Evolutionary conservation across 1,284 basidiomycete species (phyloP).

Genomic region (Cryptococcus sp.): DNA sequence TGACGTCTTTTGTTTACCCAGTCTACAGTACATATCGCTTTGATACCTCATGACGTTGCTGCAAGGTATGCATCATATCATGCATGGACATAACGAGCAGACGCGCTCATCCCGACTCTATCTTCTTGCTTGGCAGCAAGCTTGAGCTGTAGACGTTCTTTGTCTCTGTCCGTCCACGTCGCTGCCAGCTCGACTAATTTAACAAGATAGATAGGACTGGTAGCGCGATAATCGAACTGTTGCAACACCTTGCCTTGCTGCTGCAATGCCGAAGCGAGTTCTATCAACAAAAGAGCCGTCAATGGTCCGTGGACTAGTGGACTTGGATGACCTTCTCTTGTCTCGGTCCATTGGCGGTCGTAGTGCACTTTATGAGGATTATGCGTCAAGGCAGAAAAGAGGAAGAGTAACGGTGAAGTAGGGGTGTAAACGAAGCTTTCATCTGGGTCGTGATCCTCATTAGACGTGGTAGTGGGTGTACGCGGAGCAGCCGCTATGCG

Average conservation of each 20-base stretch:
- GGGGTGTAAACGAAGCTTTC: conserved; percentile 69
- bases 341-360: conserved; percentile 61
- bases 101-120: conserved; percentile 70
- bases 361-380: conserved; percentile 54
- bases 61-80: not conserved
- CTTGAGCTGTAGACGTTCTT: conserved; percentile 22
- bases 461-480: not conserved
- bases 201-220: conserved; percentile 70
- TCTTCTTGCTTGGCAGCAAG: conserved; percentile 65
- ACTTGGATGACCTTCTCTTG: conserved; percentile 73
- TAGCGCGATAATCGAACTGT: conserved; percentile 71
- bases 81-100: conserved; percentile 18
- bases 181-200: conserved; percentile 63
- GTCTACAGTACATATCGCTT: too few species aligned
- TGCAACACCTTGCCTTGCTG: conserved; percentile 47
- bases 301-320: conserved; percentile 79
- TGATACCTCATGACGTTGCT: too few species aligned
- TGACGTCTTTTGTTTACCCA: too few species aligned
- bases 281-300: conserved; percentile 74
- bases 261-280: conserved; percentile 55
- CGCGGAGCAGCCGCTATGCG: not conserved
- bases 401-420: conserved; percentile 70
- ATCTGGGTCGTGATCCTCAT: not conserved
- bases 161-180: conserved; percentile 50
- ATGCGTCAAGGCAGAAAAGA: conserved; percentile 77